These are phyloP conservation scores for Cnidoscolus chayamansa DNA, from an alignment of 441 rosid genomes.

Conservation along the genomic window DNA sequence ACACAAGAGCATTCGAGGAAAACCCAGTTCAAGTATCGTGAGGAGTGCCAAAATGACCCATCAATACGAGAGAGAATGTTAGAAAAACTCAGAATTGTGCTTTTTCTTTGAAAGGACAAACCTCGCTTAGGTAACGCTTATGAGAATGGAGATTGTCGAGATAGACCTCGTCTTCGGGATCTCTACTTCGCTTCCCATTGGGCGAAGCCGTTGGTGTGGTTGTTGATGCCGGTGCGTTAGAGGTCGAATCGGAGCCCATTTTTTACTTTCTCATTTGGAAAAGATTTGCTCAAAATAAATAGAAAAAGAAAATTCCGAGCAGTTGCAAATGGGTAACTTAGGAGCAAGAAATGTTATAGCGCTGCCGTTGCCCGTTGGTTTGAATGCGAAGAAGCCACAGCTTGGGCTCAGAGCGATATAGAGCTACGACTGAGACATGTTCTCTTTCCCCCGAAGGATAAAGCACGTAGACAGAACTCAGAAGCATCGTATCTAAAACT, in stretches of 20 bases:
- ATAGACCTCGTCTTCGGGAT: conserved; percentile 86
- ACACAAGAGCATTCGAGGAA: neutral
- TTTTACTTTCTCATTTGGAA: neutral
- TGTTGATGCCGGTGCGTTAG: conserved; percentile 19
- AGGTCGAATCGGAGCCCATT: conserved; percentile 53
- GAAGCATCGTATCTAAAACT: too few species aligned
- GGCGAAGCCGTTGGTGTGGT: conserved; percentile 53
- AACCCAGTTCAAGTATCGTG: neutral
- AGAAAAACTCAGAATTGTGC: neutral
- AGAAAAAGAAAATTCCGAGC: neutral
- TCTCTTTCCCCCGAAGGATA: too few species aligned
- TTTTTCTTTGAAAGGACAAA: conserved; percentile 14
- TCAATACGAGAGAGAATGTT: too few species aligned
- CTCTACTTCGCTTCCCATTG: conserved; percentile 71
- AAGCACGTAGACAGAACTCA: too few species aligned
- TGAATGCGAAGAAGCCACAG: too few species aligned
- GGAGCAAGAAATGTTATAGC: too few species aligned
- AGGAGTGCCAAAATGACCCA: neutral
- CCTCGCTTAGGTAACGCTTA: conserved; percentile 96
- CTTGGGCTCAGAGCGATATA: too few species aligned
- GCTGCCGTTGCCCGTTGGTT: too few species aligned
- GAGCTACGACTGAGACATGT: too few species aligned
- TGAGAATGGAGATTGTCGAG: conserved; percentile 86
- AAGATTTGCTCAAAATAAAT: neutral
- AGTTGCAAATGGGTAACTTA: too few species aligned